Evolutionary conservation across 805 yeast genomes (phyloP).

Genomic region (Saccharomycopsis sp.): DNA sequence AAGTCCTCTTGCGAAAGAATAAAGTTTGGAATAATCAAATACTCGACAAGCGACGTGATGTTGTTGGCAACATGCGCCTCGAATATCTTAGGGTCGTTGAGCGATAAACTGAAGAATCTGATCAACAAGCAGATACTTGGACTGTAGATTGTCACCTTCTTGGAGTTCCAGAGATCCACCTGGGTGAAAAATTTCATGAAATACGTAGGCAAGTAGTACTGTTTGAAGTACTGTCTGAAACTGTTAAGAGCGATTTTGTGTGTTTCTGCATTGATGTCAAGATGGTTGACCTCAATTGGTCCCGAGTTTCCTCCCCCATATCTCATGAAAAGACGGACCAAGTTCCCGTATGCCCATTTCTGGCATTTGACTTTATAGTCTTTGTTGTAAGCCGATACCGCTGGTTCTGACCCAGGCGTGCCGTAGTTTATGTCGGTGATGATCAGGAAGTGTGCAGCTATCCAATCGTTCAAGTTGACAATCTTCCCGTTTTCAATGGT

Average conservation of each 20-base stretch:
- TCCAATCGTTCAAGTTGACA: constrained; percentile 48
- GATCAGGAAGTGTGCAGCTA: constrained; percentile 55
- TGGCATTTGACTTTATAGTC: constrained; percentile 57
- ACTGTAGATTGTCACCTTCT: constrained; percentile 26
- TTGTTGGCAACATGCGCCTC: not conserved
- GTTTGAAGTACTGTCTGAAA: constrained; percentile 10
- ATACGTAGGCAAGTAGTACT: constrained; percentile 5
- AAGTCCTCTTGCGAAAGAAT: constrained; percentile 60
- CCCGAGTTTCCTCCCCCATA: constrained; percentile 33
- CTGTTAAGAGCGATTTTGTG: constrained; percentile 10
- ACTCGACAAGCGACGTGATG: constrained; percentile 9
- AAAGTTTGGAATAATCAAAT: constrained; percentile 51
- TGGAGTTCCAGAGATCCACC: constrained; percentile 52
- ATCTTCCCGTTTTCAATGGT: constrained; percentile 31
- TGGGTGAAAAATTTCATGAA: constrained; percentile 24
- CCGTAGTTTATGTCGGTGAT: constrained; percentile 49
- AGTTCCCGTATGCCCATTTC: constrained; percentile 85
- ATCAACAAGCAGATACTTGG: constrained; percentile 12
- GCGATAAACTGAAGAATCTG: constrained; percentile 12
- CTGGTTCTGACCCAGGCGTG: not conserved
- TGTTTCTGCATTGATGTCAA: constrained; percentile 10
- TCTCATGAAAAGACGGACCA: constrained; percentile 61
- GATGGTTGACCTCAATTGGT: constrained; percentile 27
- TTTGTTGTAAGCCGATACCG: constrained; percentile 41
- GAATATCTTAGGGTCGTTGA: constrained; percentile 6